These are phyloP conservation scores for Lentinula novae-zelandiae DNA, from an alignment of 1,284 basidiomycete species.

Conservation along the genomic window DNA sequence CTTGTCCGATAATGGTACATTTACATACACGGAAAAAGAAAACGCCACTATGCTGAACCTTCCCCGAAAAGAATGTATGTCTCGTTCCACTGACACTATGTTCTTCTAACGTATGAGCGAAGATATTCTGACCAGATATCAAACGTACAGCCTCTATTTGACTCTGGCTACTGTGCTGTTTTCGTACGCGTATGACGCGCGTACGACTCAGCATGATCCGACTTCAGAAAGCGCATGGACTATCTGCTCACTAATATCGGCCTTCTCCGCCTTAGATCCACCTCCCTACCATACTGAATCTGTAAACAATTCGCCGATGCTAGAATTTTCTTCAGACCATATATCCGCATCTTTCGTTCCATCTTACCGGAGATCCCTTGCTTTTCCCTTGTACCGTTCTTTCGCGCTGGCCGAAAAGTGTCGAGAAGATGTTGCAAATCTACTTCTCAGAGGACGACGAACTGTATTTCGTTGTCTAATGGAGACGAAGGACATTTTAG, in stretches of 20 bases:
- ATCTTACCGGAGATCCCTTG: conserved; percentile 68
- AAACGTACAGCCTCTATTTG: conserved; percentile 61
- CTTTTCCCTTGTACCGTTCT: conserved; percentile 75
- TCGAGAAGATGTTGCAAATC: conserved; percentile 53
- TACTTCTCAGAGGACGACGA: conserved; percentile 58
- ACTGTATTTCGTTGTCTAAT: conserved; percentile 59
- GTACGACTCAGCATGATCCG: conserved; percentile 70
- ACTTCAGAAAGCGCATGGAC: conserved; percentile 85
- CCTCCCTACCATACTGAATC: conserved; percentile 39
- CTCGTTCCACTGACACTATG: conserved; percentile 1
- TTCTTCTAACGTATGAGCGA: conserved; percentile 11
- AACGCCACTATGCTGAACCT: conserved; percentile 63
- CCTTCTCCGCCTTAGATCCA: conserved; percentile 74
- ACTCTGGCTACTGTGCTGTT: conserved; percentile 69
- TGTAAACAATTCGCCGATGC: conserved; percentile 16
- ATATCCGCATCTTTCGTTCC: conserved; percentile 47
- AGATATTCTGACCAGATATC: conserved; percentile 57
- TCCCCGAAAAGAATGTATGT: conserved; percentile 71
- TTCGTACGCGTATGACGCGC: conserved; percentile 71
- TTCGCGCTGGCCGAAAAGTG: conserved; percentile 69
- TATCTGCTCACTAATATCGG: conserved; percentile 61
- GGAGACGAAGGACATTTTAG: conserved; percentile 65
- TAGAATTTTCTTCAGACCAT: conserved; percentile 41
- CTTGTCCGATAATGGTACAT: conserved; percentile 26
- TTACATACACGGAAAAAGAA: conserved; percentile 68